Evolutionary conservation across 192 early-diverging fungal species (phyloP).

Genomic region (Spizellomyces sp.): DNA sequence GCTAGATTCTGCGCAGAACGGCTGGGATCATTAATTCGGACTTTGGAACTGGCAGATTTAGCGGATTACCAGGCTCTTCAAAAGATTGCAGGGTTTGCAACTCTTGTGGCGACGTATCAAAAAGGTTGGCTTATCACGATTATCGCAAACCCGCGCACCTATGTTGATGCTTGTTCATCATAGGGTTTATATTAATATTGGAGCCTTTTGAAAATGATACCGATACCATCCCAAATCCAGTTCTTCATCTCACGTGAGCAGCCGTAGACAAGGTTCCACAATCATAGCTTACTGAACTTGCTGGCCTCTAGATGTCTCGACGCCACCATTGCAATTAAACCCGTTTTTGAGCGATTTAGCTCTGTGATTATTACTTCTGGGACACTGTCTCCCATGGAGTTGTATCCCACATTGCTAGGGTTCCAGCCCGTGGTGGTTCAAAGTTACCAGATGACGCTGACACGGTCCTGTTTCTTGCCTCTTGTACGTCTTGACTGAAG

Average conservation of each 20-base stretch:
- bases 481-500: conserved; percentile 55
- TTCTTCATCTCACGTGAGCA: conserved; percentile 79
- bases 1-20: conserved; percentile 87
- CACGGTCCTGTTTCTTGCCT: conserved; percentile 92
- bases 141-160: background rate
- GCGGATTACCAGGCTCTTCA: conserved; percentile 81
- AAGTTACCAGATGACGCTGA: conserved; percentile 96
- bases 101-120: conserved; percentile 93
- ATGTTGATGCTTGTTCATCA: background rate
- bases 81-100: conserved; percentile 91
- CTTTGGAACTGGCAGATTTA: conserved; percentile 92
- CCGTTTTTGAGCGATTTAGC: conserved; percentile 94
- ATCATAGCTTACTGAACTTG: no score
- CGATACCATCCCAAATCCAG: conserved; percentile 91
- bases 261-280: background rate
- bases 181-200: conserved; percentile 88
- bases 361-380: conserved; percentile 98
- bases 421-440: conserved; percentile 87
- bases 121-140: conserved; percentile 56
- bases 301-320: conserved; percentile 78
- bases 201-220: conserved; percentile 97
- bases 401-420: conserved; percentile 94
- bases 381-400: conserved; percentile 97
- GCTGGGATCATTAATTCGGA: conserved; percentile 84
- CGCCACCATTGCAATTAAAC: conserved; percentile 93